A percentile compares a stretch with the other conserved stretches of the same genome.
These are phyloP conservation scores for Aspergillus sp. DNA, from an alignment of 2,329 filamentous ascomycete species.

Conservation along the genomic window DNA sequence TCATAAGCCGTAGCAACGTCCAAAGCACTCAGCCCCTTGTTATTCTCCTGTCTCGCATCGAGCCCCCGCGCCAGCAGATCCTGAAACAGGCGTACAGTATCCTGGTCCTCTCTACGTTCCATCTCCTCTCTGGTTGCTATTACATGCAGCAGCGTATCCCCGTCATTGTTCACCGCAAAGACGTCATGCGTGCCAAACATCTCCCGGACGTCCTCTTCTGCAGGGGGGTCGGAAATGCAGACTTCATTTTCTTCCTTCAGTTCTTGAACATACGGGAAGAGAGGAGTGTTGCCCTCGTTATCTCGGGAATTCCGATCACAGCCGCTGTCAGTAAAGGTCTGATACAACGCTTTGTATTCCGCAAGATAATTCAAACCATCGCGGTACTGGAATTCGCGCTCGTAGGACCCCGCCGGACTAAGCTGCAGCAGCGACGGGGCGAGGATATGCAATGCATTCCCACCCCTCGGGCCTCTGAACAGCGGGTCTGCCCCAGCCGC, in stretches of 20 bases:
- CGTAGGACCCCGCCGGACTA: not conserved
- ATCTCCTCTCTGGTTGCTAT: not conserved
- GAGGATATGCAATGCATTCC: slow-evolving; percentile 2
- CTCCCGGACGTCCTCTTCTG: not conserved
- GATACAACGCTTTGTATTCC: not conserved
- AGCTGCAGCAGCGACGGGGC: not conserved
- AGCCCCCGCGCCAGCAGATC: slow-evolving; percentile 3
- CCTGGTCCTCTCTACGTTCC: not conserved
- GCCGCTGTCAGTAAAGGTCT: not conserved
- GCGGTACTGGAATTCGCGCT: not conserved
- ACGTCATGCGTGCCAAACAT: slow-evolving; percentile 5
- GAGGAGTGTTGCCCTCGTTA: slow-evolving; percentile 5
- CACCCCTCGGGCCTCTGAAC: not conserved
- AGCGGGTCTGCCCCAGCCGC: not conserved
- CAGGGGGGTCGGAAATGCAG: not conserved
- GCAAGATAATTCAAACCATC: not conserved
- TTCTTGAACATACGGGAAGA: slow-evolving; percentile 3
- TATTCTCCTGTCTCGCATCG: slow-evolving; percentile 11
- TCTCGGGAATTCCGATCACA: slow-evolving; percentile 1
- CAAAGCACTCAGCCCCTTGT: slow-evolving; percentile 12
- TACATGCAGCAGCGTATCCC: slow-evolving; percentile 10
- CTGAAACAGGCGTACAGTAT: slow-evolving; percentile 2
- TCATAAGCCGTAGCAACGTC: slow-evolving; percentile 10
- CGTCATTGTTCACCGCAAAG: slow-evolving; percentile 3
- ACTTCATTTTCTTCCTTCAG: not conserved